Percentiles rank a stretch among this genome's conserved stretches.
Evolutionary conservation across 1,284 basidiomycete genomes (phyloP).

Genomic region (Inonotus obliquus): DNA sequence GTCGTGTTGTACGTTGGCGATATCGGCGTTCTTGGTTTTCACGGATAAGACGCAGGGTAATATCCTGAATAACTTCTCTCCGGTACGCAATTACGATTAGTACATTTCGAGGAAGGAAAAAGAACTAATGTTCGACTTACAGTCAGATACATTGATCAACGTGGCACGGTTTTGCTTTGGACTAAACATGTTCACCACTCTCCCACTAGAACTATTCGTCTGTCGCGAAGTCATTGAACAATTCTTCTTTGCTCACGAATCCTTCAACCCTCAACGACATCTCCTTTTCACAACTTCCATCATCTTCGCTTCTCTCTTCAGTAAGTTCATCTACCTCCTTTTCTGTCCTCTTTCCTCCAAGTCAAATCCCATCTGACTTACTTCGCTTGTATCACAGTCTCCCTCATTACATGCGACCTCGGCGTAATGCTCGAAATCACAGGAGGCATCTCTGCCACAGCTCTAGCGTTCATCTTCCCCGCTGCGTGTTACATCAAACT

Average conservation of each 20-base stretch:
- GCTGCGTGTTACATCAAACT: conserved; percentile 85
- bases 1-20: conserved; percentile 78
- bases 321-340: conserved; percentile 40
- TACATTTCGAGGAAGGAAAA: not conserved
- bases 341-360: not conserved
- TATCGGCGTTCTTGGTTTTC: conserved; percentile 92
- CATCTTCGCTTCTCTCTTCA: conserved; percentile 77
- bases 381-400: conserved; percentile 46
- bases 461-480: conserved; percentile 92
- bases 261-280: conserved; percentile 80
- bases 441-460: conserved; percentile 90
- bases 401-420: conserved; percentile 92
- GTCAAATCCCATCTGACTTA: not conserved
- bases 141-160: conserved; percentile 85
- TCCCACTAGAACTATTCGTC: conserved; percentile 90
- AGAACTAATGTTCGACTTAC: conserved; percentile 13
- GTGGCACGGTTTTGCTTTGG: conserved; percentile 95
- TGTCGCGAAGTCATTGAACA: conserved; percentile 94
- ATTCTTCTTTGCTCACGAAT: conserved; percentile 84
- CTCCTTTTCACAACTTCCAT: conserved; percentile 88
- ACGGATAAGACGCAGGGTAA: conserved; percentile 94
- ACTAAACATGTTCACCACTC: conserved; percentile 97
- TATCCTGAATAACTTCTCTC: conserved; percentile 88
- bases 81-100: conserved; percentile 36
- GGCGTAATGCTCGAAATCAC: conserved; percentile 98